Percentiles rank a stretch among this genome's conserved stretches.
These are phyloP conservation scores for Funneliformis caledonium DNA, from an alignment of 371 early-diverging fungal species.

Conservation along the genomic window DNA sequence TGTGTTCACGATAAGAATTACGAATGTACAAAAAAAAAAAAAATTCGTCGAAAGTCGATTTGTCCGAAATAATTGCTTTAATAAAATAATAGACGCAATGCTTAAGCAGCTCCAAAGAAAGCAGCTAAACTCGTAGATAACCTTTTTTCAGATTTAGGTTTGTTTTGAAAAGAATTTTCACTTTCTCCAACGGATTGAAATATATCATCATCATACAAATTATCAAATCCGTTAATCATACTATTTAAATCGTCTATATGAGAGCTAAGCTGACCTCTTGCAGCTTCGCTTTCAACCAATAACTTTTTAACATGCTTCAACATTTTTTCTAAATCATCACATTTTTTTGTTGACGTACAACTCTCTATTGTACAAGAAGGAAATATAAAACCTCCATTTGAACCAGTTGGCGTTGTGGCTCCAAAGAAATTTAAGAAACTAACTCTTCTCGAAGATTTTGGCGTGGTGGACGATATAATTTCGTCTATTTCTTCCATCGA, in stretches of 20 bases:
- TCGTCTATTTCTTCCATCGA: slow-evolving; percentile 46
- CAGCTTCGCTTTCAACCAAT: slow-evolving; percentile 36
- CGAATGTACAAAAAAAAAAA: no score
- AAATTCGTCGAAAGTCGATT: not conserved
- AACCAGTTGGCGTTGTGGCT: not conserved
- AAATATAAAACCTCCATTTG: not conserved
- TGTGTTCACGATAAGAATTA: no score
- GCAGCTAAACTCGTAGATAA: not conserved
- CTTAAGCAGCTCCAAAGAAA: not conserved
- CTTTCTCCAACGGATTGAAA: not conserved
- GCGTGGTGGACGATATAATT: not conserved
- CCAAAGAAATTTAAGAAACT: slow-evolving; percentile 14
- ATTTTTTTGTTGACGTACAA: slow-evolving; percentile 10
- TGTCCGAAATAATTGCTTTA: not conserved
- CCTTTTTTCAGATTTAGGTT: not conserved
- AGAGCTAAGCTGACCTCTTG: slow-evolving; percentile 6
- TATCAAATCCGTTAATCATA: slow-evolving; percentile 36
- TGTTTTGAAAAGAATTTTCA: not conserved
- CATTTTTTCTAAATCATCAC: slow-evolving; percentile 14
- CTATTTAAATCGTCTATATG: slow-evolving; percentile 27
- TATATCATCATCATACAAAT: not conserved
- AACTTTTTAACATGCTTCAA: slow-evolving; percentile 11
- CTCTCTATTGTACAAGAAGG: not conserved
- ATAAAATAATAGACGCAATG: not conserved
- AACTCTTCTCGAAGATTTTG: slow-evolving; percentile 34